Percentiles rank a stretch among this genome's conserved stretches.
Conservation (phyloP, 495 filamentous ascomycete genomes). For the Hyphodiscus hymeniophilus region DNA sequence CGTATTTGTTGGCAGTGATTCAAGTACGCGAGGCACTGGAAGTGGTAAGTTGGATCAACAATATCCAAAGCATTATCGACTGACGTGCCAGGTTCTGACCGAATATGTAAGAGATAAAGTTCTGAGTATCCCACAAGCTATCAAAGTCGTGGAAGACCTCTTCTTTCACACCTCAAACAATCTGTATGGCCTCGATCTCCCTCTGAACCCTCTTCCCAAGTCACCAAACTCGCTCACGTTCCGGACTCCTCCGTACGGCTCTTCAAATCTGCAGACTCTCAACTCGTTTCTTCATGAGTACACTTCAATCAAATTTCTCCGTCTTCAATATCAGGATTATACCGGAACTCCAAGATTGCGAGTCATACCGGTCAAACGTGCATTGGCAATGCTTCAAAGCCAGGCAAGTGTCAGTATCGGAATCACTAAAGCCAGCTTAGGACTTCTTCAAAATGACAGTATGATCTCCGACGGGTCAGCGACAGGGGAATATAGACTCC, state of each 20-base stretch:
- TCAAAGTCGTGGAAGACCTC: constrained; percentile 45
- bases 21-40: constrained; percentile 73
- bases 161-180: constrained; percentile 62
- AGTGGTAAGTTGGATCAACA: constrained; percentile 33
- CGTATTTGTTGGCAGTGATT: constrained; percentile 66
- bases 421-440: constrained; percentile 45
- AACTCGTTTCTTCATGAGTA: constrained; percentile 28
- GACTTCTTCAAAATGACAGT: constrained; percentile 51
- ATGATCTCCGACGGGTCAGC: constrained; percentile 32
- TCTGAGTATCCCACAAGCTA: constrained; percentile 44
- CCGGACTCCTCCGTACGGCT: neutral
- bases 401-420: constrained; percentile 28
- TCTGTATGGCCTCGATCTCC: constrained; percentile 44
- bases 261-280: constrained; percentile 9
- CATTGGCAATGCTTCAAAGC: constrained; percentile 46
- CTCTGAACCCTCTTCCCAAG: constrained; percentile 12
- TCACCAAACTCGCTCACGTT: constrained; percentile 4
- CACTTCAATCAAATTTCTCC: constrained; percentile 44
- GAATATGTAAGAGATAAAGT: constrained; percentile 51
- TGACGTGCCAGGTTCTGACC: constrained; percentile 40
- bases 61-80: neutral
- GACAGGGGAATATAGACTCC: constrained; percentile 52
- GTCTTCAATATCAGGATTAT: constrained; percentile 75
- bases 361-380: constrained; percentile 59
- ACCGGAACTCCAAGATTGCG: constrained; percentile 61